phyloP scores from a whole-genome alignment of 768 basidiomycete genomes.

The Udeniomyces megalosporus region DNA sequence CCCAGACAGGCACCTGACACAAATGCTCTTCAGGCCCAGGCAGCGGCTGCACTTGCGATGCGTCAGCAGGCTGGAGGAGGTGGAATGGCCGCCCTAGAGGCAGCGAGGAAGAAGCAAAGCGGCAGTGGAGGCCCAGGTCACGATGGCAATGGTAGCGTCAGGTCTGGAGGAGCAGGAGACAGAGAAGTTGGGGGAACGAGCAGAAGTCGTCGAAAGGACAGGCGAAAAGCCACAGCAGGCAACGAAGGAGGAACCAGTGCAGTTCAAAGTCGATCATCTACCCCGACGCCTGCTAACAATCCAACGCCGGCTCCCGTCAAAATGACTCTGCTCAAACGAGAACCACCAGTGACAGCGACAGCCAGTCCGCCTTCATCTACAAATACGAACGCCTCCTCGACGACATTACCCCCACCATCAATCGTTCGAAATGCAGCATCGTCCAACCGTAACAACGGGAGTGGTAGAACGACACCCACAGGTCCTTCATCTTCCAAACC shows the following conservation, averaged over 20 bases:
- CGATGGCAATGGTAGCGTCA: background rate
- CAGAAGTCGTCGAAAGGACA: background rate
- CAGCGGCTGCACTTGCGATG: background rate
- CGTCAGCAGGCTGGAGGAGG: background rate
- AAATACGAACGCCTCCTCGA: background rate
- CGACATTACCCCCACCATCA: background rate
- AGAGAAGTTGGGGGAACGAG: background rate
- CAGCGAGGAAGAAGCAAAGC: background rate
- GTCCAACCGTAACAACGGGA: background rate
- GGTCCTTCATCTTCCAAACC: background rate
- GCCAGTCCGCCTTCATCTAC: background rate
- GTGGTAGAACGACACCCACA: background rate
- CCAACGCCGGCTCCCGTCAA: background rate
- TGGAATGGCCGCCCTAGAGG: background rate
- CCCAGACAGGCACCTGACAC: background rate
- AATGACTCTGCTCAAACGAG: constrained; percentile 1
- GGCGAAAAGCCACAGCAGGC: background rate
- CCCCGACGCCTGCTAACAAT: background rate
- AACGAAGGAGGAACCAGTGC: background rate
- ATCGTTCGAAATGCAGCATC: background rate
- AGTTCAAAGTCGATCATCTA: background rate
- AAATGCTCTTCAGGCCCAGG: background rate
- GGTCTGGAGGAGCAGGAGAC: background rate
- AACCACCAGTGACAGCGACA: background rate
- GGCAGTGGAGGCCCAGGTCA: background rate